Evolutionary conservation across 179 eudicot genomes (phyloP).

Genomic region (Amaranthus tricolor): DNA sequence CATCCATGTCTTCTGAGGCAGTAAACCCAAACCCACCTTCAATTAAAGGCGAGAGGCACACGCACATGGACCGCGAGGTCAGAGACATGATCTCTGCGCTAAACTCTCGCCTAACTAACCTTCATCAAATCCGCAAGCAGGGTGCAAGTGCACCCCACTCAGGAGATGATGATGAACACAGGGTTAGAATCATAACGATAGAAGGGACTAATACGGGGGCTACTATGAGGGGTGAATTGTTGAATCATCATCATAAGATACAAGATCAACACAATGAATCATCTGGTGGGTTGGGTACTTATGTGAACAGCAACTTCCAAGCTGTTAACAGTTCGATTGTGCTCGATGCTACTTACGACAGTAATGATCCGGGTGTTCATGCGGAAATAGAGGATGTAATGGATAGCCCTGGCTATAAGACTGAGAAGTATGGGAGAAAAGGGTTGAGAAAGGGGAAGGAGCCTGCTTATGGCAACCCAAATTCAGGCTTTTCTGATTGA

Average conservation of each 20-base stretch:
- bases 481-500: constrained; percentile 28
- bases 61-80: constrained; percentile 47
- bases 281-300: constrained; percentile 26
- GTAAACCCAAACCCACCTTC: constrained; percentile 18
- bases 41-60: constrained; percentile 31
- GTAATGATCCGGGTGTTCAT: constrained; percentile 51
- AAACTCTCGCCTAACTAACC: constrained; percentile 41
- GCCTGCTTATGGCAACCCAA: constrained; percentile 22
- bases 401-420: constrained; percentile 1
- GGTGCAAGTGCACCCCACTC: constrained; percentile 19
- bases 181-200: constrained; percentile 37
- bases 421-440: constrained; percentile 21
- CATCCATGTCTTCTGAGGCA: constrained; percentile 28
- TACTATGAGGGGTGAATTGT: constrained; percentile 31
- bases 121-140: constrained; percentile 21
- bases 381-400: constrained; percentile 29
- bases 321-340: constrained; percentile 46
- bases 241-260: constrained; percentile 20
- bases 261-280: constrained; percentile 10
- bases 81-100: constrained; percentile 58
- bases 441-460: constrained; percentile 27
- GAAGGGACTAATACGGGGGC: constrained; percentile 43
- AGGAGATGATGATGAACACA: constrained; percentile 30
- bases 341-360: constrained; percentile 32
- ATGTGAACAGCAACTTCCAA: constrained; percentile 46